phyloP scores from a whole-genome alignment of 1,284 basidiomycete genomes.

The Mycosarcoma maydis region DNA sequence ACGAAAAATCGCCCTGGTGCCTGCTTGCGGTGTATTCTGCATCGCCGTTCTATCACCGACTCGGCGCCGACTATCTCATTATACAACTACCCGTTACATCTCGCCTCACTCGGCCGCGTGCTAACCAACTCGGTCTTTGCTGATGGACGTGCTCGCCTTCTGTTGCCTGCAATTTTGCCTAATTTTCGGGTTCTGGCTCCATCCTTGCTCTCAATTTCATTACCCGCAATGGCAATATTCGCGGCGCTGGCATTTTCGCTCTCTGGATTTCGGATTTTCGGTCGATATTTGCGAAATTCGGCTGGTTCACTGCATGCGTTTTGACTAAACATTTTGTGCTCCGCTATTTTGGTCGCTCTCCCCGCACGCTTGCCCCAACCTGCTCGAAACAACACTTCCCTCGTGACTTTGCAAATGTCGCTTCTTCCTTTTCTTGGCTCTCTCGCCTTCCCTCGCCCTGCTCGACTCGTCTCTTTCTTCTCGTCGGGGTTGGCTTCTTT shows the following conservation, averaged over 20 bases:
- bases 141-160: no score
- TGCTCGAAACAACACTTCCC: constrained; percentile 13
- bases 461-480: not conserved
- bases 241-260: constrained; percentile 2
- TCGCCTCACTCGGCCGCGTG: no score
- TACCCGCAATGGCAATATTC: no score
- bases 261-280: constrained; percentile 17
- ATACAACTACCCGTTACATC: no score
- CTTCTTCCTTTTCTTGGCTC: not conserved
- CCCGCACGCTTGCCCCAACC: constrained; percentile 7
- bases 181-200: no score
- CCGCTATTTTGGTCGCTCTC: constrained; percentile 1
- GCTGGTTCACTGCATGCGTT: not conserved
- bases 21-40: not conserved
- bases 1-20: not conserved
- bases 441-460: not conserved
- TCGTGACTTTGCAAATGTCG: no score
- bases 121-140: no score
- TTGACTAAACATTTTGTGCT: not conserved
- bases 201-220: no score
- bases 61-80: no score
- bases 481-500: not conserved
- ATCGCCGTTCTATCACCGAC: no score
- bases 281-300: constrained; percentile 17
- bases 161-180: no score